phyloP scores from a whole-genome alignment of 208 protist genomes.

The Trypanosoma melophagium region DNA sequence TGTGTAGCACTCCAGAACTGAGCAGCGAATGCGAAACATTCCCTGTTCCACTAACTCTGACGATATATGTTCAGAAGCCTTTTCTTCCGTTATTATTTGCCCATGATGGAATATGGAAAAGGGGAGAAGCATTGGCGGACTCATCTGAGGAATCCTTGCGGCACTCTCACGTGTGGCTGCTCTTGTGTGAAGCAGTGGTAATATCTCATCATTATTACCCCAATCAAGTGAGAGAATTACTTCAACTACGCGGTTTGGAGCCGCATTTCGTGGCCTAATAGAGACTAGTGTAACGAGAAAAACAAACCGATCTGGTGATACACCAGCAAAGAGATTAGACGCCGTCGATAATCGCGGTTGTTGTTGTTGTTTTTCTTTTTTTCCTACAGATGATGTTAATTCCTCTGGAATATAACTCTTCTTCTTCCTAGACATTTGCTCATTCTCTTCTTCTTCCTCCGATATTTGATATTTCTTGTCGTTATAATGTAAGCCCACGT shows the following conservation, averaged over 20 bases:
- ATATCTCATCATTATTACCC: not conserved
- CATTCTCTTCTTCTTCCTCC: not conserved
- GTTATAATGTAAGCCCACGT: no score
- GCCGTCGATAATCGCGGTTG: no score
- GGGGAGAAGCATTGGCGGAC: constrained; percentile 8
- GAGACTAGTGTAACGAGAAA: no score
- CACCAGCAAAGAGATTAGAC: no score
- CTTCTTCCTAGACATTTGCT: not conserved
- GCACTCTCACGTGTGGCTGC: constrained; percentile 2
- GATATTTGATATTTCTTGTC: not conserved
- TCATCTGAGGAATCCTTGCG: constrained; percentile 14
- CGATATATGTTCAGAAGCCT: not conserved
- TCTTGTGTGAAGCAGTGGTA: not conserved
- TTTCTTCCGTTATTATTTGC: not conserved
- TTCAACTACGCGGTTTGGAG: constrained; percentile 1
- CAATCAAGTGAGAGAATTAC: not conserved
- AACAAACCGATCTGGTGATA: no score
- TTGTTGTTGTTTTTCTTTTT: not conserved
- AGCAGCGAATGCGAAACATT: no score
- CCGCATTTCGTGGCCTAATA: not conserved
- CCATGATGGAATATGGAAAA: not conserved
- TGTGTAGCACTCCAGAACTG: no score
- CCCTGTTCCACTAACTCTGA: no score
- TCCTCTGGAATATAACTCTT: not conserved
- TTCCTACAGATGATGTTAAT: not conserved